These are phyloP conservation scores for Trichosanthes truncata DNA, from an alignment of 306 rosid species.

Conservation along the genomic window DNA sequence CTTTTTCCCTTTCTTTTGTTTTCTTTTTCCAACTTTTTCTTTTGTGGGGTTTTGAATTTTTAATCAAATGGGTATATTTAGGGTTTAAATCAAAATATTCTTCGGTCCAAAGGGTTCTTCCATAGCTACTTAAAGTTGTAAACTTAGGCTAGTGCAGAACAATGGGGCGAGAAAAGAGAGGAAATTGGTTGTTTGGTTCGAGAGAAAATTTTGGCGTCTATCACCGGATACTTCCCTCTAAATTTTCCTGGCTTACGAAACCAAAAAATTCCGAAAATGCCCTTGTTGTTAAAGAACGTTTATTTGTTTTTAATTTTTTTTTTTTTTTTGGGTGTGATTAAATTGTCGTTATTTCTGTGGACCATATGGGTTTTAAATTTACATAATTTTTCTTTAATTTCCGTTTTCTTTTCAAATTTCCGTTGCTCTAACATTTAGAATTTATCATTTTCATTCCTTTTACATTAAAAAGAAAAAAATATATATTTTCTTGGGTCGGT, in stretches of 20 bases:
- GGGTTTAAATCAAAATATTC: conserved; percentile 5
- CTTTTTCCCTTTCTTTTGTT: neutral
- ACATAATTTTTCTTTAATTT: neutral
- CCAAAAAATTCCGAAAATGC: neutral
- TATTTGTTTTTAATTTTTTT: neutral
- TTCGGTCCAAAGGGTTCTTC: neutral
- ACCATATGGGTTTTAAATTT: neutral
- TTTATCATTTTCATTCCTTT: neutral
- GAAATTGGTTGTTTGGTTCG: conserved; percentile 17
- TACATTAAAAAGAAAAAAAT: neutral
- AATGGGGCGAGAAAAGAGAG: neutral
- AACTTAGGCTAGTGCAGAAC: neutral
- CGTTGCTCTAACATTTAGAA: neutral
- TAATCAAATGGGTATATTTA: neutral
- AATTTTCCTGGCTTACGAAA: neutral
- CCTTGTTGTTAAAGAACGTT: neutral
- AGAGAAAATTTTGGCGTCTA: conserved; percentile 3
- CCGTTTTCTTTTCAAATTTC: neutral
- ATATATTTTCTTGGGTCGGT: too few species aligned
- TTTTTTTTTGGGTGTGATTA: neutral
- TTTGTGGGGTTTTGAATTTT: neutral
- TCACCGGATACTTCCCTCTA: too few species aligned
- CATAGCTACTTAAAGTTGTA: neutral
- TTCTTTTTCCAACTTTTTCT: neutral
- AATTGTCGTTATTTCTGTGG: neutral